phyloP scores from a whole-genome alignment of 495 filamentous ascomycete genomes.

The Lentithecium fluviatile region DNA sequence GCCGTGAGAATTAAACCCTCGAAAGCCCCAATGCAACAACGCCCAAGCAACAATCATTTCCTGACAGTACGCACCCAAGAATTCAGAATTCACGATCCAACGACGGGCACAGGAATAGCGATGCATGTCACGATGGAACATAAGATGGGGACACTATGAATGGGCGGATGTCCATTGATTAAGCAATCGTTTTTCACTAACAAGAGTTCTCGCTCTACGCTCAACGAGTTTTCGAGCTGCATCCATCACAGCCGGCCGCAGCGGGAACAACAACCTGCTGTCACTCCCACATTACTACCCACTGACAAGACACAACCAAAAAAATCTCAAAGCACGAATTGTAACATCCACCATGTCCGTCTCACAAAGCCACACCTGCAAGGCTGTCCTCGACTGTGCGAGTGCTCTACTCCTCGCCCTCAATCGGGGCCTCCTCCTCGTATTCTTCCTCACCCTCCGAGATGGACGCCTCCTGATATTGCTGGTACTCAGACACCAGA shows the following conservation, averaged over 20 bases:
- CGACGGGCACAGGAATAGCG: too few relatives aligned
- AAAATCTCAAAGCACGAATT: conserved; percentile 17
- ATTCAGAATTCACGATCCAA: too few relatives aligned
- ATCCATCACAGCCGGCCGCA: conserved; percentile 3
- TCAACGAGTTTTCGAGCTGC: conserved; percentile 8
- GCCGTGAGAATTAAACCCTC: too few relatives aligned
- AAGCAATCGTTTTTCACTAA: conserved; percentile 24
- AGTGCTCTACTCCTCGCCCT: conserved; percentile 49
- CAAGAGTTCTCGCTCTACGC: conserved; percentile 27
- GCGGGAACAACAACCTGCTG: not conserved
- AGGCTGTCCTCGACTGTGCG: conserved; percentile 8
- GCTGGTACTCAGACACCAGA: conserved; percentile 99
- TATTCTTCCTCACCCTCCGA: conserved; percentile 72
- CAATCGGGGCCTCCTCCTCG: conserved; percentile 53
- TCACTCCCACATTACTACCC: conserved; percentile 1
- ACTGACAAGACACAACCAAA: conserved; percentile 10
- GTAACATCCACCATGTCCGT: not conserved
- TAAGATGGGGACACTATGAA: too few relatives aligned
- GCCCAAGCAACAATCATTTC: too few relatives aligned
- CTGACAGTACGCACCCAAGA: too few relatives aligned
- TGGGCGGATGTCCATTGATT: not conserved
- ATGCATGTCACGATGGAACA: too few relatives aligned
- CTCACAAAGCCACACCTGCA: conserved; percentile 7
- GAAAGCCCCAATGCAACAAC: too few relatives aligned
- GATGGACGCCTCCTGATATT: conserved; percentile 98